A percentile compares a stretch with the other conserved stretches of the same genome.
These are phyloP conservation scores for Tylopilus sp. DNA, from an alignment of 1,284 basidiomycete genomes.

Conservation along the genomic window DNA sequence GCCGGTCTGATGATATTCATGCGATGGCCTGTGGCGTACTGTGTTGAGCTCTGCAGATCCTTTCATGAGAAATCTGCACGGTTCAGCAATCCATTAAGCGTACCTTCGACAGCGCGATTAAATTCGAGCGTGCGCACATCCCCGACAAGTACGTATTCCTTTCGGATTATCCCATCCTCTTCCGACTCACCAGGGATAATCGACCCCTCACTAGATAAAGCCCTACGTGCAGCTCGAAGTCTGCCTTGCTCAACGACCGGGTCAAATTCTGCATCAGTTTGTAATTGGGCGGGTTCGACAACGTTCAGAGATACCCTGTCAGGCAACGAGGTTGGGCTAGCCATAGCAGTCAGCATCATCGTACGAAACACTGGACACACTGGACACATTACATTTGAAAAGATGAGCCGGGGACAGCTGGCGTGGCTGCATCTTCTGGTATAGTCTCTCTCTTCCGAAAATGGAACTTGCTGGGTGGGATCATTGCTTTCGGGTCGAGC, in stretches of 20 bases:
- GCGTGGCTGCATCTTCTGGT: conserved; percentile 22
- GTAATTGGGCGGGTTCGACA: conserved; percentile 23
- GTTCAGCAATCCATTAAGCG: conserved; percentile 25
- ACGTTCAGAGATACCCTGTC: conserved; percentile 25
- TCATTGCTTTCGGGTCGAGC: conserved; percentile 80
- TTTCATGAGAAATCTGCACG: conserved; percentile 18
- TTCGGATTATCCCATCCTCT: conserved; percentile 77
- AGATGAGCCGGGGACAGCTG: conserved; percentile 15
- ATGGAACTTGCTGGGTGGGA: conserved; percentile 81
- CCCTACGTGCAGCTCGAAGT: conserved; percentile 33
- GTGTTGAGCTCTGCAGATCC: conserved; percentile 67
- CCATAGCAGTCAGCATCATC: conserved; percentile 4
- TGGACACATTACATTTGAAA: conserved; percentile 31
- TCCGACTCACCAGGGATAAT: conserved; percentile 85
- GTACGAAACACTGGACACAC: neutral
- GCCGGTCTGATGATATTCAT: conserved; percentile 62
- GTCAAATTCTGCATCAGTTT: conserved; percentile 18
- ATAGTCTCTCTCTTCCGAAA: conserved; percentile 58
- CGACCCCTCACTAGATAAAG: conserved; percentile 71
- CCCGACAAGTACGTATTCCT: conserved; percentile 84
- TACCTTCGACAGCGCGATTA: conserved; percentile 82
- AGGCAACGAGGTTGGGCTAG: conserved; percentile 29
- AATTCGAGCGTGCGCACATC: conserved; percentile 82
- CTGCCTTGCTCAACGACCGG: conserved; percentile 23
- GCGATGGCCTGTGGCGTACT: conserved; percentile 66